These are phyloP conservation scores for Rosa rugosa DNA, from an alignment of 306 rosid genomes.

Conservation along the genomic window DNA sequence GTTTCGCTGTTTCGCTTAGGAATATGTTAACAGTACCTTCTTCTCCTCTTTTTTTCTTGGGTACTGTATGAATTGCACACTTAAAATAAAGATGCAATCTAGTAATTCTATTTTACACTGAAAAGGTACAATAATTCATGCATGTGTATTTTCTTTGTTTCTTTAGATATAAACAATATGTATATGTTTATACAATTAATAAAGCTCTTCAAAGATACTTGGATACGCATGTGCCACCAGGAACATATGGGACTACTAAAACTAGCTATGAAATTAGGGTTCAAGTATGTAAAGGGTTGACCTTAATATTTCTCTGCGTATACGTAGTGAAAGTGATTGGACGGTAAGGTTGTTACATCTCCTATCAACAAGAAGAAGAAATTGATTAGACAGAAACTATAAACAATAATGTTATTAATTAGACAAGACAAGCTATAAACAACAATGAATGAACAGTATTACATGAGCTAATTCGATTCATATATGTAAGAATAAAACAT, in stretches of 20 bases:
- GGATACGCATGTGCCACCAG: conserved; percentile 14
- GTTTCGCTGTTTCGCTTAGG: not conserved
- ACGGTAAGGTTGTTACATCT: conserved; percentile 54
- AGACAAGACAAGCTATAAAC: not conserved
- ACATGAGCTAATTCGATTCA: no score
- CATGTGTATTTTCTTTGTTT: not conserved
- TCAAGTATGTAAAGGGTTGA: conserved; percentile 31
- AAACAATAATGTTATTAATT: not conserved
- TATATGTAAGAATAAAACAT: no score
- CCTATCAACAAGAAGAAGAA: conserved; percentile 42
- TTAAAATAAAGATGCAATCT: not conserved
- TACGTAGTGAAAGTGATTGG: conserved; percentile 29
- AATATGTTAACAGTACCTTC: not conserved
- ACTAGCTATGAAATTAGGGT: not conserved
- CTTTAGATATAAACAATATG: not conserved
- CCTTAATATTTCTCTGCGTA: conserved; percentile 18
- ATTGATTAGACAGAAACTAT: not conserved
- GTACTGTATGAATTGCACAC: not conserved
- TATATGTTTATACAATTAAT: not conserved
- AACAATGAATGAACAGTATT: not conserved
- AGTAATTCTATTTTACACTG: not conserved
- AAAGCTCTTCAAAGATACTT: not conserved
- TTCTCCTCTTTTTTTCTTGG: not conserved
- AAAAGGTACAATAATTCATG: not conserved
- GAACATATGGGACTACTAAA: not conserved